Evolutionary conservation across 2,329 filamentous ascomycete genomes (phyloP), one percentile per base, ranked within the genome.

Genomic region (Sarocladium kiliense): DNA sequence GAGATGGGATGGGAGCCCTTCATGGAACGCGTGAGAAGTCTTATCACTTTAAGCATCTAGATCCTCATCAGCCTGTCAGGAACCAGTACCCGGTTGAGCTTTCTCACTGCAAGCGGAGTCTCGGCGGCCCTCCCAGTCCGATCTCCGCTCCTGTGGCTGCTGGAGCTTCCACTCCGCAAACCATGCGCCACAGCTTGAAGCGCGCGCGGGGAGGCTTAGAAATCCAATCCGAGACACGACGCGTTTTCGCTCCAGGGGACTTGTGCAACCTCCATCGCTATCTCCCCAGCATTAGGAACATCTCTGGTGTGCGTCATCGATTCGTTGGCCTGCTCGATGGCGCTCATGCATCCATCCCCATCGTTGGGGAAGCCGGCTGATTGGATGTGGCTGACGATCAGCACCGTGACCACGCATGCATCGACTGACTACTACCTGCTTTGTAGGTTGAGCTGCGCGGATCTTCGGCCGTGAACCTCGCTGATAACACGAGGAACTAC

Each of bases 251-350:
- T 4, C 19, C n/a, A 16, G 7, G 36, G 7, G 16, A 6, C 36
- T n/a, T 39, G 36, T 47, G 44, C 44, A 27, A 47, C 44, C 44
- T 27, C 25, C 25, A n/a, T 16, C 25, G 3, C 4, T 3, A n/a
- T 27, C 44, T 30, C 44, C 5, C n/a, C 9, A 11, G 27, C 21
- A n/a, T 6, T 39, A 18, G 44, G 11, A 47, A 9, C 44, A 25
- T 10, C n/a, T 14, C 12, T 18, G 9, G 53, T 45, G 53, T 47
- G 54, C 54, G 54, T 55, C 54, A 45, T 55, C 44, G 54, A 54
- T 41, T 54, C 16, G 50, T 11, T 41, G 21, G 50, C 34, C 27
- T 41, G 27, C 11, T 21, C 21, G 30, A 19, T 7, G 37, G 11
- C 37, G 37, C 16, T 6, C 25, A 16, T 27, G 7, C 44, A 27